These are phyloP conservation scores for Chlamydomonas sp. DNA, from an alignment of 139 green algal species.

Conservation along the genomic window DNA sequence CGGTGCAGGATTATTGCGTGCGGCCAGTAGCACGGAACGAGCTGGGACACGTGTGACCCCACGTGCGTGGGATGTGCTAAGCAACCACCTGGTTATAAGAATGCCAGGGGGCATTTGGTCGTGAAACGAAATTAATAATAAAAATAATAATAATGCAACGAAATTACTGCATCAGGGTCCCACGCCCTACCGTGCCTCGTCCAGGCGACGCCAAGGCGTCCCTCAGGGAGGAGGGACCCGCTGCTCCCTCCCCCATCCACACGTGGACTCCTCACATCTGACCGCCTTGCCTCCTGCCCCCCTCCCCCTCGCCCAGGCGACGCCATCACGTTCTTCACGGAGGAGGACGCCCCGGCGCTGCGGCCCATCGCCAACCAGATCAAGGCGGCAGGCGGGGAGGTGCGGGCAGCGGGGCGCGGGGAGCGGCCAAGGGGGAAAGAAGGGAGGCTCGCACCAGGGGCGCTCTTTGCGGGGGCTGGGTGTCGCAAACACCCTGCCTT, in stretches of 20 bases:
- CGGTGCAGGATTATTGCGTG: background rate
- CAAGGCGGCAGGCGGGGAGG: slow-evolving; percentile 13
- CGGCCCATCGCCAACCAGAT: slow-evolving; percentile 82
- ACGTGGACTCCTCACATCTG: background rate
- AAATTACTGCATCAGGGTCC: too few relatives aligned
- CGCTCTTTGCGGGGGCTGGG: background rate
- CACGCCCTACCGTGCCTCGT: too few relatives aligned
- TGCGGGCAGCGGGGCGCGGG: background rate
- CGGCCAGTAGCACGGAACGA: too few relatives aligned
- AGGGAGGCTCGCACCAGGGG: background rate
- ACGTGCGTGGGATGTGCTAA: too few relatives aligned
- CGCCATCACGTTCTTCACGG: slow-evolving; percentile 90
- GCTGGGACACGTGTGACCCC: too few relatives aligned
- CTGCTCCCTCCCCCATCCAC: background rate
- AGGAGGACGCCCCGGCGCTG: slow-evolving; percentile 78
- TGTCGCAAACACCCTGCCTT: slow-evolving; percentile 31
- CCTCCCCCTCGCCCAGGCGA: slow-evolving; percentile 52
- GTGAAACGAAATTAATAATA: too few relatives aligned
- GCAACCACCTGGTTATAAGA: too few relatives aligned
- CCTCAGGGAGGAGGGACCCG: background rate
- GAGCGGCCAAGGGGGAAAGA: background rate
- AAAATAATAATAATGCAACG: too few relatives aligned
- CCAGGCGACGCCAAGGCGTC: background rate
- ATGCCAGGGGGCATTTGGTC: too few relatives aligned
- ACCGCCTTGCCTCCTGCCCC: background rate